Conservation (phyloP, 1,284 basidiomycete species). For the Sanghuangporus sanghuang region DNA sequence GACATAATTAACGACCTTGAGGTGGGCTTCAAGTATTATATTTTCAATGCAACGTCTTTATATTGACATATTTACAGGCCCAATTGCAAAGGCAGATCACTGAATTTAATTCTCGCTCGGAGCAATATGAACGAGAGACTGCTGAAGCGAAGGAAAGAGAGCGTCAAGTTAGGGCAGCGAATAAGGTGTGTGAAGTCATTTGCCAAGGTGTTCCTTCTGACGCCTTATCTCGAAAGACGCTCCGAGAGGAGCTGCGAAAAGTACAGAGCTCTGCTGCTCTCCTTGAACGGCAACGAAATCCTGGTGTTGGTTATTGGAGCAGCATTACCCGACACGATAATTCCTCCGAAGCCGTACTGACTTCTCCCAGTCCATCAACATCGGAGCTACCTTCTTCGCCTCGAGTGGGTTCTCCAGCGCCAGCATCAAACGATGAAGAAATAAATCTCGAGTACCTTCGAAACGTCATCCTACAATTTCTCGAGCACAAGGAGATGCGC, state of each 20-base stretch:
- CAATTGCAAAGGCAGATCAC: conserved; percentile 36
- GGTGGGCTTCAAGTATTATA: conserved; percentile 33
- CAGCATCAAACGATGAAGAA: conserved; percentile 72
- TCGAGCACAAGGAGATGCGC: conserved; percentile 87
- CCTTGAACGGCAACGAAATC: conserved; percentile 85
- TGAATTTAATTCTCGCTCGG: conserved; percentile 41
- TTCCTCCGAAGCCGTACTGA: conserved; percentile 38
- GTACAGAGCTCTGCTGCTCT: conserved; percentile 86
- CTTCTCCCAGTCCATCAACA: conserved; percentile 38
- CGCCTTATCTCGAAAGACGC: conserved; percentile 42
- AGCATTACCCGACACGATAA: conserved; percentile 34
- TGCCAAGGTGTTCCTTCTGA: not conserved
- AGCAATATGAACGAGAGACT: conserved; percentile 48
- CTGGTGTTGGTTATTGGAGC: conserved; percentile 91
- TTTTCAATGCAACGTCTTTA: not conserved
- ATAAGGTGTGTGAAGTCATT: conserved; percentile 55
- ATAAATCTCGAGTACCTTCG: conserved; percentile 93
- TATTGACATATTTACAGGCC: conserved; percentile 33
- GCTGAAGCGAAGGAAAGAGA: conserved; percentile 66
- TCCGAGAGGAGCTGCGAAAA: conserved; percentile 89
- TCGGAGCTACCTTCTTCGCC: conserved; percentile 31
- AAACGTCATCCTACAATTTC: conserved; percentile 91
- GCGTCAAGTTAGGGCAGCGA: conserved; percentile 57
- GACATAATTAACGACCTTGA: conserved; percentile 52
- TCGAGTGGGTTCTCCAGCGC: conserved; percentile 36